Evolutionary conservation across 345 rosid genomes (phyloP).

Genomic region (Barbarea vulgaris): DNA sequence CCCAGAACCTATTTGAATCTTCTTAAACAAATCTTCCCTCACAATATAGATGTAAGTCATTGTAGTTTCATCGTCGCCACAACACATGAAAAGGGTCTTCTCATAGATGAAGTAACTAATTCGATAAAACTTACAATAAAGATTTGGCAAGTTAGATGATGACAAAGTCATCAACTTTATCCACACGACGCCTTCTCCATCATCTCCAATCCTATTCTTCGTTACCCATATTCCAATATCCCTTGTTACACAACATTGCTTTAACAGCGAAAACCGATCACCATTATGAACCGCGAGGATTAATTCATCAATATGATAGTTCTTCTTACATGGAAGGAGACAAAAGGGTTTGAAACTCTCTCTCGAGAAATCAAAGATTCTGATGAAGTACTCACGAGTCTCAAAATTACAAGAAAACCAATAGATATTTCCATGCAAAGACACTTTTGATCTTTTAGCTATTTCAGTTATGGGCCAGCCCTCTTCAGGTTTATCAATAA

Average conservation of each 20-base stretch:
- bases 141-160: not conserved
- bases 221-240: not conserved
- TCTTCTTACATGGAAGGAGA: not conserved
- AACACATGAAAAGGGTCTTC: constrained; percentile 3
- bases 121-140: fast-evolving
- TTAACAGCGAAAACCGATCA: constrained; percentile 13
- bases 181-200: not conserved
- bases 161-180: constrained; percentile 9
- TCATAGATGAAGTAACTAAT: constrained; percentile 18
- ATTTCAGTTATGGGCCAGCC: not conserved
- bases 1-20: not conserved
- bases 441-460: not conserved
- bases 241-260: not conserved
- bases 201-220: not conserved
- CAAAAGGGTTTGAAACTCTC: not conserved
- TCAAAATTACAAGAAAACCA: not conserved
- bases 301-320: fast-evolving
- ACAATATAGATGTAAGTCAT: constrained; percentile 10
- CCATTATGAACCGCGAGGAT: not conserved
- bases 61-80: not conserved
- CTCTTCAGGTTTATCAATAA: not conserved
- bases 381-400: not conserved
- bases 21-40: constrained; percentile 3
- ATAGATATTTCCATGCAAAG: not conserved
- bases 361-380: not conserved